Evolutionary conservation across 495 filamentous ascomycete species (phyloP).

Genomic region (Annulohypoxylon maeteangense): DNA sequence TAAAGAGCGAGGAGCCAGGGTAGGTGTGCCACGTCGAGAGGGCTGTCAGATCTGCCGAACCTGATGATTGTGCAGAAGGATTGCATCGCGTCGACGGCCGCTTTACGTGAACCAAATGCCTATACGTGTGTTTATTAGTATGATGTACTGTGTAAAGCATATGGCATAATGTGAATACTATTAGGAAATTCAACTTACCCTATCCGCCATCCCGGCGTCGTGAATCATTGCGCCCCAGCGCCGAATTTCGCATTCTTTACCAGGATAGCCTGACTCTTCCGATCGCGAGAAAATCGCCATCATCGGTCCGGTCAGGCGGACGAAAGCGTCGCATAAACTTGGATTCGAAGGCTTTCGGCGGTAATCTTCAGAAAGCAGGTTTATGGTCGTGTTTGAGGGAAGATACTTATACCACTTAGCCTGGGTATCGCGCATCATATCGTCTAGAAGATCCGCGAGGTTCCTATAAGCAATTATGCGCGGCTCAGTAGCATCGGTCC

Average conservation of each 20-base stretch:
- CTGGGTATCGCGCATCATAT: conserved; percentile 29
- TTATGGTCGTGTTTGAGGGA: conserved; percentile 36
- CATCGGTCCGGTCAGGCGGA: conserved; percentile 56
- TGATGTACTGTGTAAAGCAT: background rate
- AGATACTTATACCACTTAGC: conserved; percentile 25
- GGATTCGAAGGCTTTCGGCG: conserved; percentile 54
- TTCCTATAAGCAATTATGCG: conserved; percentile 52
- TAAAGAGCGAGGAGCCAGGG: conserved; percentile 63
- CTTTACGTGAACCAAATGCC: conserved; percentile 73
- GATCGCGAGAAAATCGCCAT: conserved; percentile 45
- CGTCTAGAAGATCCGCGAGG: conserved; percentile 50
- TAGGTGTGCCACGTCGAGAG: conserved; percentile 33
- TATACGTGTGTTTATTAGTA: conserved; percentile 43
- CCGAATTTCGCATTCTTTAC: conserved; percentile 40
- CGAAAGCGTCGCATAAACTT: conserved; percentile 55
- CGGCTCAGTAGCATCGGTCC: conserved; percentile 47
- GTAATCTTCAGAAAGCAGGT: conserved; percentile 47
- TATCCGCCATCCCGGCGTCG: conserved; percentile 54
- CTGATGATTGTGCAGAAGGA: conserved; percentile 48
- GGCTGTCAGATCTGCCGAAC: conserved; percentile 35
- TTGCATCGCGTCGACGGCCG: conserved; percentile 58
- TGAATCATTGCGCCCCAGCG: conserved; percentile 59
- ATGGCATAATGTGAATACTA: no score
- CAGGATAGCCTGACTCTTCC: no score
- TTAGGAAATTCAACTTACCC: conserved; percentile 47